Evolutionary conservation across 2,329 filamentous ascomycete species (phyloP).

Genomic region (Phyllosticta capitalensis): DNA sequence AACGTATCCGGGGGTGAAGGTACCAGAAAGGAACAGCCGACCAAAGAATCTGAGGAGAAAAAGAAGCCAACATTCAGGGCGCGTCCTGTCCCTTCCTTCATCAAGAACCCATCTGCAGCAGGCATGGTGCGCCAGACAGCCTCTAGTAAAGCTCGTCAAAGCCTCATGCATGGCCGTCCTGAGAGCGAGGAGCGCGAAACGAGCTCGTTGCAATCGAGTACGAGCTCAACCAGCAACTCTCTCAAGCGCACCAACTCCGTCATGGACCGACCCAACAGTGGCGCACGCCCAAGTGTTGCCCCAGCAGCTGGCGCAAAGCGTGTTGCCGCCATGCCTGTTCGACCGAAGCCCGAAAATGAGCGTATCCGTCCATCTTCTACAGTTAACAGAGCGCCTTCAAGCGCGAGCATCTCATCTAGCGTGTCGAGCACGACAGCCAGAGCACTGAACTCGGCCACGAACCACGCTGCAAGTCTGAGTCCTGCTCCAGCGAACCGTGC

Average conservation of each 20-base stretch:
- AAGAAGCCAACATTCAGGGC: constrained; percentile 38
- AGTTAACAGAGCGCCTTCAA: neutral
- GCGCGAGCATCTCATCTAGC: constrained; percentile 3
- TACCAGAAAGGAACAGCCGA: neutral
- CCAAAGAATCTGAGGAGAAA: constrained; percentile 19
- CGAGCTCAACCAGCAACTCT: neutral
- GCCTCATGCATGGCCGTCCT: constrained; percentile 3
- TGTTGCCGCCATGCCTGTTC: neutral
- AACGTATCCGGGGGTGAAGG: constrained; percentile 17
- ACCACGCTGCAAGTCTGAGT: neutral
- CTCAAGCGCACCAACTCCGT: constrained; percentile 4
- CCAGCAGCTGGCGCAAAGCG: constrained; percentile 3
- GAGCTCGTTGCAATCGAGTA: neutral
- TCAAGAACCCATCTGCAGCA: constrained; percentile 22
- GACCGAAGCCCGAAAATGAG: neutral
- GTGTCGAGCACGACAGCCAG: constrained; percentile 1
- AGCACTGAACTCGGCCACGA: constrained; percentile 10
- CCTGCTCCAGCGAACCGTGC: neutral
- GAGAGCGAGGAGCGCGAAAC: neutral
- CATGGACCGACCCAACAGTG: neutral
- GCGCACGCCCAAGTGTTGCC: neutral
- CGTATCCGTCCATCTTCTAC: neutral
- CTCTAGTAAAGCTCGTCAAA: constrained; percentile 35
- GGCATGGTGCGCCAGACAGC: constrained; percentile 37
- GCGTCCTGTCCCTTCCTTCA: constrained; percentile 29